Conservation (phyloP, 805 yeast species). For the Saturnispora serradocipensis region DNA sequence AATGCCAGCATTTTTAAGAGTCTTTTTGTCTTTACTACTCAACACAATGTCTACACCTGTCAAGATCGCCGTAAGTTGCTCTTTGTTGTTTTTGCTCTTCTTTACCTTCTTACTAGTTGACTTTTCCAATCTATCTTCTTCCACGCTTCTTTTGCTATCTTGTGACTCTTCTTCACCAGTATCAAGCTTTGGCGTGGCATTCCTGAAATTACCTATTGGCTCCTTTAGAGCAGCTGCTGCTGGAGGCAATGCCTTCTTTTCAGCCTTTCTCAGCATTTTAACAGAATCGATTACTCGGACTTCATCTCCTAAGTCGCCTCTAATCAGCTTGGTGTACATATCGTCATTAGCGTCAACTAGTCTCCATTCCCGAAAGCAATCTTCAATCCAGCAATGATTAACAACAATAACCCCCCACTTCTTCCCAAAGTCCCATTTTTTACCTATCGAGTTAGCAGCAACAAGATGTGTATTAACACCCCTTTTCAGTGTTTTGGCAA, state of each 20-base stretch:
- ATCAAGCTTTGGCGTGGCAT: neutral
- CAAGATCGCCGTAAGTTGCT: slow-evolving; percentile 36
- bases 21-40: slow-evolving; percentile 33
- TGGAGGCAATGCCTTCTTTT: no score
- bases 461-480: slow-evolving; percentile 63
- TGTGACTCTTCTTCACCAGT: neutral
- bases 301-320: slow-evolving; percentile 26
- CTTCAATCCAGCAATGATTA: slow-evolving; percentile 87
- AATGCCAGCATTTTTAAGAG: slow-evolving; percentile 49
- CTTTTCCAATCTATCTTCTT: neutral
- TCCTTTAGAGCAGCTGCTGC: neutral
- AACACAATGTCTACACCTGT: slow-evolving; percentile 58
- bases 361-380: slow-evolving; percentile 57
- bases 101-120: neutral
- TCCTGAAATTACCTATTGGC: neutral
- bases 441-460: slow-evolving; percentile 58
- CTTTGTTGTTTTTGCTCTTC: neutral
- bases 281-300: slow-evolving; percentile 39
- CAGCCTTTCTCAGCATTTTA: slow-evolving; percentile 1
- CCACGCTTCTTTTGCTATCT: neutral
- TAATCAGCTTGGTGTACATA: slow-evolving; percentile 38
- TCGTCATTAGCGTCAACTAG: slow-evolving; percentile 32
- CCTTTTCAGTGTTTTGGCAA: slow-evolving; percentile 53
- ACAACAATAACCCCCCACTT: slow-evolving; percentile 61
- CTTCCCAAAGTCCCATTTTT: slow-evolving; percentile 64